Conservation (phyloP, 371 early-diverging fungal genomes). For the Nematocida homosporus region DNA sequence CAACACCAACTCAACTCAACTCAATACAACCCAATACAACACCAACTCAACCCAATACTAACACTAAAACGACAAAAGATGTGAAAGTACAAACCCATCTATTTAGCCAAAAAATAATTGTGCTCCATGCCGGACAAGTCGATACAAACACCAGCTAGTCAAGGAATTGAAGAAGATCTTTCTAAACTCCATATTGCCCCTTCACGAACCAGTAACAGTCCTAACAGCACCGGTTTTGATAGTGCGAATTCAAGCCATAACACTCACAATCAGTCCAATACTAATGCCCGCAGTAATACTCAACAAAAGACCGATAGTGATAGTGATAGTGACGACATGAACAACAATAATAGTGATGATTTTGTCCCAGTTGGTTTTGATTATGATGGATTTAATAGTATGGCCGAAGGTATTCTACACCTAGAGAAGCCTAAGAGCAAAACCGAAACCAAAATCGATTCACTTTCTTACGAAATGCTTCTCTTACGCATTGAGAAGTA, state of each 20-base stretch:
- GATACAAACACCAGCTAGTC: too few species aligned
- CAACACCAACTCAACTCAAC: too few species aligned
- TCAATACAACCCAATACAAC: too few species aligned
- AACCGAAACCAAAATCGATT: neutral
- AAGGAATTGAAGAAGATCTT: conserved; percentile 32
- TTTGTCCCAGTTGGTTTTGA: conserved; percentile 57
- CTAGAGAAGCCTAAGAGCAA: conserved; percentile 40
- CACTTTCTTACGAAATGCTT: conserved; percentile 61
- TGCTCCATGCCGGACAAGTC: too few species aligned
- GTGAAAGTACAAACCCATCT: conserved; percentile 6
- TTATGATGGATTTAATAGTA: conserved; percentile 51
- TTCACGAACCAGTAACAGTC: too few species aligned
- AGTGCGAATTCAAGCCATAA: too few species aligned
- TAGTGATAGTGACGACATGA: neutral
- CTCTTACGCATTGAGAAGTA: conserved; percentile 61
- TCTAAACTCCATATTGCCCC: conserved; percentile 21
- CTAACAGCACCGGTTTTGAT: too few species aligned
- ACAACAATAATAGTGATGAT: conserved; percentile 28
- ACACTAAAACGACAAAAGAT: conserved; percentile 6
- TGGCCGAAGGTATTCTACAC: conserved; percentile 55
- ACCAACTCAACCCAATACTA: too few species aligned
- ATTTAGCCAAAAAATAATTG: too few species aligned
- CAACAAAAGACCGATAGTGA: neutral
- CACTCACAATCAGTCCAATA: too few species aligned
- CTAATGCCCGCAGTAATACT: too few species aligned